A percentile compares a stretch with the other conserved stretches of the same genome.
phyloP scores from a whole-genome alignment of 2,329 filamentous ascomycete species.

The Alternaria brassicae region DNA sequence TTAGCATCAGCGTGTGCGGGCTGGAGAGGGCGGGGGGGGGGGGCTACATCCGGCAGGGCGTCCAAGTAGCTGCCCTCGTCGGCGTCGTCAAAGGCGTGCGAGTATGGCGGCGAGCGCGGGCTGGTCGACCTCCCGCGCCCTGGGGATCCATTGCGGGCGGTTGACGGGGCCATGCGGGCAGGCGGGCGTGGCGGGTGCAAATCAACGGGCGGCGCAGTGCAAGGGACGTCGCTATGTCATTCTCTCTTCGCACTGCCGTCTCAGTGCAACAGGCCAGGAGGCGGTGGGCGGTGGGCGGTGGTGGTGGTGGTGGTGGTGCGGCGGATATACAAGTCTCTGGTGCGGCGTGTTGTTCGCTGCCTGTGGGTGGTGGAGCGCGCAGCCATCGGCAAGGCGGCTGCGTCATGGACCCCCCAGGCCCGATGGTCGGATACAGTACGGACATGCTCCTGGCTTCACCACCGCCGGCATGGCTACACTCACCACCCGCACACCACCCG shows the following conservation, averaged over 20 bases:
- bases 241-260: constrained; percentile 1
- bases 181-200: constrained; percentile 12
- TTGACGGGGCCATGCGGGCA: constrained; percentile 40
- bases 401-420: constrained; percentile 31
- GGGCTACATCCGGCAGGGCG: constrained; percentile 41
- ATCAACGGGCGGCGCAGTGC: constrained; percentile 2
- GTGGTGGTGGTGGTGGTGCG: constrained; percentile 8
- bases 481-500: constrained; percentile 9
- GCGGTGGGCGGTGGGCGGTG: neutral
- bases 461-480: constrained; percentile 15
- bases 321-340: constrained; percentile 1
- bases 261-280: neutral
- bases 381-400: constrained; percentile 20
- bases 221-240: constrained; percentile 14
- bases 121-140: constrained; percentile 35
- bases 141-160: constrained; percentile 40
- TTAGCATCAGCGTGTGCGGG: constrained; percentile 24
- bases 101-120: constrained; percentile 23
- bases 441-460: neutral
- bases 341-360: neutral
- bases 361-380: constrained; percentile 13
- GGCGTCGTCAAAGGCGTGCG: constrained; percentile 33
- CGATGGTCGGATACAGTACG: constrained; percentile 22
- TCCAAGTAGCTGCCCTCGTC: constrained; percentile 44
- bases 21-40: constrained; percentile 1